These are phyloP conservation scores for Saturnispora besseyi DNA, from an alignment of 805 yeast species.

Conservation along the genomic window DNA sequence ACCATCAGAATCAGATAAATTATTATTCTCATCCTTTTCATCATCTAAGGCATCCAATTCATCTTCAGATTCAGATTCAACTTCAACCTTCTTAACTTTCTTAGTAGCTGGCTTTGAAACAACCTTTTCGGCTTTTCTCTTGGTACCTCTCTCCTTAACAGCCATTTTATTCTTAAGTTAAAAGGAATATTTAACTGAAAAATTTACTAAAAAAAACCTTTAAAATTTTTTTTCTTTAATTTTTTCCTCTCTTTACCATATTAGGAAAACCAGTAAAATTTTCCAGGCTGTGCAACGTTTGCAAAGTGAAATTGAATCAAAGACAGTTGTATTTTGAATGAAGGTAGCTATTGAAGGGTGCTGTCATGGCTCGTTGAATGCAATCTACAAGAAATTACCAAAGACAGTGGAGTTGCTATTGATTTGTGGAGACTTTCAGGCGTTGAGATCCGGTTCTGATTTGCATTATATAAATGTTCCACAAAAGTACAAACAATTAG, in stretches of 20 bases:
- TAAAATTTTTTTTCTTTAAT: constrained; percentile 2
- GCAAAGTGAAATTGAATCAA: too few relatives aligned
- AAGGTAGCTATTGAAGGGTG: constrained; percentile 78
- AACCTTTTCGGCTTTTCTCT: constrained; percentile 15
- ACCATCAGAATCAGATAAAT: constrained; percentile 23
- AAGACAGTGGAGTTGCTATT: constrained; percentile 49
- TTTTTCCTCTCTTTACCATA: neutral
- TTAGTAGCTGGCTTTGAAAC: constrained; percentile 9
- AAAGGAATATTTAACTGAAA: constrained; percentile 2
- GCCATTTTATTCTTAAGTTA: constrained; percentile 10
- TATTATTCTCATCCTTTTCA: constrained; percentile 24
- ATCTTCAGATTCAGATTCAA: constrained; percentile 19
- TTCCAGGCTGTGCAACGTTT: constrained; percentile 2
- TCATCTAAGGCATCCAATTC: constrained; percentile 20
- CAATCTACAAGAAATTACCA: constrained; percentile 37
- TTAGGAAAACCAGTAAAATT: neutral
- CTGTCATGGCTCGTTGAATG: constrained; percentile 70
- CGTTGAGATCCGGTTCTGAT: constrained; percentile 57
- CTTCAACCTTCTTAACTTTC: constrained; percentile 22
- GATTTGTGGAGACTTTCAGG: constrained; percentile 90
- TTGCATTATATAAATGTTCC: constrained; percentile 71
- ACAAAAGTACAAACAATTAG: constrained; percentile 58
- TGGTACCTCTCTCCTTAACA: constrained; percentile 15
- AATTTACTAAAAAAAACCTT: neutral
- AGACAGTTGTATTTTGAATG: constrained; percentile 6